Conservation (phyloP, 192 early-diverging fungal species). For the Backusella parvicylindrica region DNA sequence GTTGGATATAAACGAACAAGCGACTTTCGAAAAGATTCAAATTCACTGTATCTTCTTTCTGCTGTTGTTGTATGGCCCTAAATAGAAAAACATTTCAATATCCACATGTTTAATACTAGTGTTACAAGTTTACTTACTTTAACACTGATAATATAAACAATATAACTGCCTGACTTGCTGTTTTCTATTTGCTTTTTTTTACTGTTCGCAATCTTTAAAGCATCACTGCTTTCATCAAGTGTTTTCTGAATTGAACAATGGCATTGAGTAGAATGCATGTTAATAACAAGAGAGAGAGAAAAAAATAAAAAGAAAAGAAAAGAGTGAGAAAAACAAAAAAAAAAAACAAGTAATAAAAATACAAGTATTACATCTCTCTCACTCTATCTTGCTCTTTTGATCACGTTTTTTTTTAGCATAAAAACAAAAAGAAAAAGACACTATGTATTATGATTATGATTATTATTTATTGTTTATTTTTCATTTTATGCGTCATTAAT, state of each 20-base stretch:
- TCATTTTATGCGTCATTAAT: neutral
- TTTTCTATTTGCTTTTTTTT: neutral
- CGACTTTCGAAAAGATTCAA: constrained; percentile 80
- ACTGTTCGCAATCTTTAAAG: neutral
- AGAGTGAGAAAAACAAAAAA: too few species aligned
- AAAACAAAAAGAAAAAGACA: too few species aligned
- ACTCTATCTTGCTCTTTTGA: neutral
- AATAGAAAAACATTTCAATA: neutral
- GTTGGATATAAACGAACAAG: constrained; percentile 79
- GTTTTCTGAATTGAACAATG: neutral
- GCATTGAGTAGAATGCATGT: neutral
- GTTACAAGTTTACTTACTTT: neutral
- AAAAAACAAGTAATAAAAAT: neutral
- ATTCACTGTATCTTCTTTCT: constrained; percentile 85
- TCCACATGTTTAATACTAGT: neutral
- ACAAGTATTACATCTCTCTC: neutral
- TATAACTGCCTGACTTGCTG: neutral
- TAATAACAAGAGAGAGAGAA: too few species aligned
- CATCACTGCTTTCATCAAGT: neutral
- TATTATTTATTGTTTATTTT: neutral
- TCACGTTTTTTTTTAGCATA: neutral
- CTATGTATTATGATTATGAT: neutral
- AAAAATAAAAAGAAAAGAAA: too few species aligned
- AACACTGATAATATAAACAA: neutral
- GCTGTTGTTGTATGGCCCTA: neutral